Base-by-base conservation (phyloP, 768 basidiomycete genomes). In the Agaricus blazei region DNA sequence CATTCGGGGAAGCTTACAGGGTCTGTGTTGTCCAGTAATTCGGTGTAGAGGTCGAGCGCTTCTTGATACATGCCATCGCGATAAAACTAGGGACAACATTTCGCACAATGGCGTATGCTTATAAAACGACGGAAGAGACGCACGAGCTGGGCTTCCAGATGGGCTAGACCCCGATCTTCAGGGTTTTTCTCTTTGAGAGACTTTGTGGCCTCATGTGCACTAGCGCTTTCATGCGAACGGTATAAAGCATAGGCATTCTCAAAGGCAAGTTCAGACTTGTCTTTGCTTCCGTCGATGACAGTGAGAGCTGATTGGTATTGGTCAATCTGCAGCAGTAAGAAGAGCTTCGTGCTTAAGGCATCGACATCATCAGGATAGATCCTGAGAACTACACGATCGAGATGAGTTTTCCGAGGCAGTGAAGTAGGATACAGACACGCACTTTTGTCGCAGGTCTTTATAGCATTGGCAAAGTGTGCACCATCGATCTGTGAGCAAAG, bases 381-480 rank as follows among this genome's bases (percentile, higher is more conserved):
- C 15, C 79, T 75, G 43, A 94, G 76, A 58, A 95, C 94, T 96
- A 59, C 15, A 29, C 9, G 15, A 14, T 43, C 26, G 31, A 7
- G 29, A 52, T 51, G 40, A 56, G 36, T 46, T 28, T 15, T 60
- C 24, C 54, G 57, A 58, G 56, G 37, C 29, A 9, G 31, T 38
- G 36, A n/a, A 23, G 40, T 26, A 55, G 41, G 15, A 42, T 49
- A 34, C 26, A 19, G 29, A 51, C 34, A 75, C 83, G 56, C 63
- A 92, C 94, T 88, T 75, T 92, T 93, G 70, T 93, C 87, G 74
- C 91, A 94, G 59, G 93, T 94, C 79, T 87, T 91, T 65, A 93
- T 79, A 27, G 92, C 93, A 63, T 92, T 93, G 43, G 72, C 70
- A 65, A 92, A 86, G 71, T 94, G 85, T 1, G 88, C 90, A n/a